Percentiles rank a stretch among this genome's conserved stretches.
These are phyloP conservation scores for Kernera saxatilis DNA, from an alignment of 345 rosid species.

Conservation along the genomic window DNA sequence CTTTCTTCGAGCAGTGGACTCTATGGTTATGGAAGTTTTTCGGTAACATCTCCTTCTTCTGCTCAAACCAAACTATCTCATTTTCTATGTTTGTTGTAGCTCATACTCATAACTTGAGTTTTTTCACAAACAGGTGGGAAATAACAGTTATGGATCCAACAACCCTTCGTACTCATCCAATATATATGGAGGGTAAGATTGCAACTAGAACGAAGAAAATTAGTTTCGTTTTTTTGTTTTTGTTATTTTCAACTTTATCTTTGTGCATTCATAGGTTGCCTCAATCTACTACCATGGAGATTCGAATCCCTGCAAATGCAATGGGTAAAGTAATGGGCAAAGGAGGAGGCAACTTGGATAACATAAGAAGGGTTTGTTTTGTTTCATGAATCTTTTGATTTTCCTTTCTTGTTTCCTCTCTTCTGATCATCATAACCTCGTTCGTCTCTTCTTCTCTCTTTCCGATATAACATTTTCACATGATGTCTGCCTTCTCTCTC, in stretches of 20 bases:
- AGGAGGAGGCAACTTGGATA: constrained; percentile 84
- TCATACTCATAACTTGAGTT: not conserved
- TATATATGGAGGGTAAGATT: constrained; percentile 69
- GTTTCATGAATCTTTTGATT: constrained; percentile 8
- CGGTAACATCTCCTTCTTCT: constrained; percentile 38
- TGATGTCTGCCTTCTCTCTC: constrained; percentile 4
- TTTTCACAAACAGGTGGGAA: constrained; percentile 43
- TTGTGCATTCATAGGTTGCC: constrained; percentile 43
- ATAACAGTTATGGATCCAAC: constrained; percentile 56
- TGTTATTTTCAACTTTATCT: constrained; percentile 1
- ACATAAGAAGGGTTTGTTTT: constrained; percentile 77
- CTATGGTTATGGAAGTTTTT: constrained; percentile 69
- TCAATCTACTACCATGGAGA: constrained; percentile 55
- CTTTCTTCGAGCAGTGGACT: constrained; percentile 60
- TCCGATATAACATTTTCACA: constrained; percentile 10
- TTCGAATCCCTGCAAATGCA: constrained; percentile 79
- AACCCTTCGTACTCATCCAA: constrained; percentile 66
- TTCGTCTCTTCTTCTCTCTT: constrained; percentile 1
- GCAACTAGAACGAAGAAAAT: not conserved
- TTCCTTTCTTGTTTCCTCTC: constrained; percentile 6
- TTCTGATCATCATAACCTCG: constrained; percentile 1
- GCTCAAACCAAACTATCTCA: not conserved
- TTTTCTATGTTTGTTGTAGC: not conserved
- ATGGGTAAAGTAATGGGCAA: constrained; percentile 89
- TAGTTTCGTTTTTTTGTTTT: not conserved